These are phyloP conservation scores for Alternaria sp. DNA, from an alignment of 2,329 filamentous ascomycete genomes.

Conservation along the genomic window DNA sequence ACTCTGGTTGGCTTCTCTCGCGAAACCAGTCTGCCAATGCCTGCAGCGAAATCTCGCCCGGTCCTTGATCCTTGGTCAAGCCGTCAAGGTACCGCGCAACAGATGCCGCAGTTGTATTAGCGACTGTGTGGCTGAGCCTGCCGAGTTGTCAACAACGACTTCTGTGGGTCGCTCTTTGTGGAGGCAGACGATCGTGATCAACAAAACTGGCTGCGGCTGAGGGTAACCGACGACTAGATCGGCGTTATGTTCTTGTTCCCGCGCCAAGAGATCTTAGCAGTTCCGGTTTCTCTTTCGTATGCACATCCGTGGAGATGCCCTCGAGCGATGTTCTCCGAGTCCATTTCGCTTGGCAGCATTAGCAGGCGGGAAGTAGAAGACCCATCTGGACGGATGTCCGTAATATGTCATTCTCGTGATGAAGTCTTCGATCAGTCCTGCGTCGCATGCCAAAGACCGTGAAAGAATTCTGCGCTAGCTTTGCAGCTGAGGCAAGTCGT, in stretches of 20 bases:
- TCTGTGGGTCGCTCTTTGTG: not conserved
- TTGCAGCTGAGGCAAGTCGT: not conserved
- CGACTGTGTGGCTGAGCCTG: not conserved
- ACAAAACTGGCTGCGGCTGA: conserved; percentile 3
- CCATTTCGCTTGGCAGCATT: not conserved
- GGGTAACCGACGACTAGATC: not conserved
- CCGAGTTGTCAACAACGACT: conserved; percentile 2
- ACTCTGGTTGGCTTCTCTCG: not conserved
- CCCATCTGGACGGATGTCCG: not conserved
- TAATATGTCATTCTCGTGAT: not conserved
- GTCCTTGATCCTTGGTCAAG: not conserved
- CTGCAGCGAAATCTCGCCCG: not conserved
- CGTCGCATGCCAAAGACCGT: not conserved
- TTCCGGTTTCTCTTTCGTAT: conserved; percentile 14
- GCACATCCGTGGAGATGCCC: not conserved
- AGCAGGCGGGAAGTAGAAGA: conserved; percentile 5
- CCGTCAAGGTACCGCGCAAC: not conserved
- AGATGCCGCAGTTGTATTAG: not conserved
- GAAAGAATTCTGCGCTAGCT: not conserved
- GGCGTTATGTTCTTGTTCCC: conserved; percentile 7
- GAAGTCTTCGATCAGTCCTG: not conserved
- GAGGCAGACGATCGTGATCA: conserved; percentile 6
- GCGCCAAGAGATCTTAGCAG: conserved; percentile 14
- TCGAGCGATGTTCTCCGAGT: conserved; percentile 5
- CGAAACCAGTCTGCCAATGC: not conserved